Conservation (phyloP, 2,329 filamentous ascomycete genomes). For the Cladosporium velox region DNA sequence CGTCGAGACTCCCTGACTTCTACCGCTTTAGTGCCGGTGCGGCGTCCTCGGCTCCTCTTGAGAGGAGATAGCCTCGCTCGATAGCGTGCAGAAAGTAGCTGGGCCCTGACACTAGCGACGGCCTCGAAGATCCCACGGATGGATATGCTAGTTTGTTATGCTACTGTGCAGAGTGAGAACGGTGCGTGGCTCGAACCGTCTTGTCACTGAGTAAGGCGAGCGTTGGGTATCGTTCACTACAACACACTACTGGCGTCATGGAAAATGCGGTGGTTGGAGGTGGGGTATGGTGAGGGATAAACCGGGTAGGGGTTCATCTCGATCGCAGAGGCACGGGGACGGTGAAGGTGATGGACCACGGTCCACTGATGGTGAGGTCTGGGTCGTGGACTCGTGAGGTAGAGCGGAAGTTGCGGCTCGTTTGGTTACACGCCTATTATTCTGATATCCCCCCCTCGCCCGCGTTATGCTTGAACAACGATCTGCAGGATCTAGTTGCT, state of each 20-base stretch:
- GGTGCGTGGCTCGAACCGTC: neutral
- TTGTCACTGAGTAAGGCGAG: neutral
- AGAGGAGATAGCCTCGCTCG: neutral
- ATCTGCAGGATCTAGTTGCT: slow-evolving; percentile 11
- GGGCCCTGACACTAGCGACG: neutral
- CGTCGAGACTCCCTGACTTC: neutral
- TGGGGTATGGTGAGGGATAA: neutral
- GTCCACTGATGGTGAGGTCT: neutral
- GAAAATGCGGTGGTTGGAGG: neutral
- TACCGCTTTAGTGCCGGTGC: slow-evolving; percentile 8
- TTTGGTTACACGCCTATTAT: neutral
- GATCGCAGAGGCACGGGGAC: neutral
- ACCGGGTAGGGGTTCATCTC: neutral
- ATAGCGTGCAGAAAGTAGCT: slow-evolving; percentile 10
- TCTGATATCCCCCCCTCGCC: neutral
- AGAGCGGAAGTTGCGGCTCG: slow-evolving; percentile 5
- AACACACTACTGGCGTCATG: slow-evolving; percentile 1
- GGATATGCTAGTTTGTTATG: neutral
- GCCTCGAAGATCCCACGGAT: neutral
- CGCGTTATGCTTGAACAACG: neutral
- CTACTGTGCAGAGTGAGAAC: neutral
- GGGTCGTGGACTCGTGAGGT: neutral
- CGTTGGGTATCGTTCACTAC: neutral
- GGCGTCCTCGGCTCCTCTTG: neutral
- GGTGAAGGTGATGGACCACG: neutral